Evolutionary conservation across 1,284 basidiomycete species (phyloP), one percentile per base, ranked within the genome.

Genomic region (Tilletia caries): DNA sequence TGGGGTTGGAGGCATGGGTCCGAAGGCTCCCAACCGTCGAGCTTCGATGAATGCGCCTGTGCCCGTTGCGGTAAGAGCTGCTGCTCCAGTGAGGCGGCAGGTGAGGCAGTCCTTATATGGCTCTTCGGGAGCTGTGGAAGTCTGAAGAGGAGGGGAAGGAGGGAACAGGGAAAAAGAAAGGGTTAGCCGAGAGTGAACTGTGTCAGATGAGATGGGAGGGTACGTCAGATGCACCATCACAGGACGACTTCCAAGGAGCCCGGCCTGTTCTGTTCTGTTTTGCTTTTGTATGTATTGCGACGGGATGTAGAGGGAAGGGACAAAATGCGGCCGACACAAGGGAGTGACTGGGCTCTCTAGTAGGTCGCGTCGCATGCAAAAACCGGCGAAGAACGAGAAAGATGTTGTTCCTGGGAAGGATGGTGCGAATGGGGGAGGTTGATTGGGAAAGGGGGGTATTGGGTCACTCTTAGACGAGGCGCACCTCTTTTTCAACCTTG

Each of bases 41-140:
- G 80, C 80, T 65, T 82, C 80, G 54, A 69, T 66, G n/a, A 81
- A 71, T 23, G 77, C 74, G 29, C 75, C 79, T 32, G 68, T 72
- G 20, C 79, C 78, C 2, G 80, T 71, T 25, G 71, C 75, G 0
- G 74, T 64, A 64, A 81, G 72, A 20, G 80, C 76, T 8, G 74
- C 73, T 50, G 78, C 76, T n/a, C 80, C 80, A 1, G 79, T 82
- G 13, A 81, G 50, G 5, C 75, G 72, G 66, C 80, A 82, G 15
- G 79, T 66, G 29, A 76, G 41, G 69, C 80, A 81, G 68, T 79
- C 75, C 27, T 70, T 23, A 5, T 12, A 32, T 37, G 64, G 23
- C 48, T n/a, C n/a, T n/a, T 25, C 5, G 41, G 73, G 75, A 1
- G 6, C 27, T 20, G 29, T n/a, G 37, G 3, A 27, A n/a, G 46